Base-by-base conservation (phyloP, 345 rosid genomes). In the Raphanus raphanistrum region DNA sequence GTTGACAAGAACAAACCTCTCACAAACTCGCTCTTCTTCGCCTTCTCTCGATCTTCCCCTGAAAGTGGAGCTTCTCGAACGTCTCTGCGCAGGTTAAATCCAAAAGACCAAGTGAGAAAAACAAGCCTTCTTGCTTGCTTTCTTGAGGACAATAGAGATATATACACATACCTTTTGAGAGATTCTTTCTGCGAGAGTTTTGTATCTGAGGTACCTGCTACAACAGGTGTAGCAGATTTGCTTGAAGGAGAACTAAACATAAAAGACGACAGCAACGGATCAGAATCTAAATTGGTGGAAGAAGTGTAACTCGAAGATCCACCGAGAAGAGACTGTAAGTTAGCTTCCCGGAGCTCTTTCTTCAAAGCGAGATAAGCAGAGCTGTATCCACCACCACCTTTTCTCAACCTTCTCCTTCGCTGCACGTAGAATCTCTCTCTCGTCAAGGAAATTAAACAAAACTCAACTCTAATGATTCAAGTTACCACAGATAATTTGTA, bases 211-310 rank as follows among this genome's bases (percentile, higher is more conserved):
- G 21, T 45, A 41, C 41, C 78, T 29, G 50, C 35, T 0, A 16
- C 54, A 25, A 60, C 27, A 32, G 84, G 71, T 15, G 81, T 31
- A 68, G 72, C 63, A 43, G 84, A 32, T 71, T 76, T 72, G 8
- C 26, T 64, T 57, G 54, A 17, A 48, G 54, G 63, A 41, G 79
- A 8, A 45, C 55, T 88, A 15, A 76, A 81, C 78, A 91, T 85
- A 76, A 93, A 91, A 0, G 95, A 87, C 0, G 95, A 88, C 43
- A 93, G 63, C 81, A 93, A 68, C 3, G 90, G 88, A 83, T 93
- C 97, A 52, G 92, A 84, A 55, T 89, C 94, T 41, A 86, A 69
- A 70, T 78, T 88, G 63, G 87, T 80, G 11, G 91, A 82, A 35
- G 90, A 83, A 79, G 84, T 58, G 59, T 83, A 66, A 75, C 36